These are phyloP conservation scores for Bertia moriformis DNA, from an alignment of 2,329 filamentous ascomycete genomes.

Conservation along the genomic window DNA sequence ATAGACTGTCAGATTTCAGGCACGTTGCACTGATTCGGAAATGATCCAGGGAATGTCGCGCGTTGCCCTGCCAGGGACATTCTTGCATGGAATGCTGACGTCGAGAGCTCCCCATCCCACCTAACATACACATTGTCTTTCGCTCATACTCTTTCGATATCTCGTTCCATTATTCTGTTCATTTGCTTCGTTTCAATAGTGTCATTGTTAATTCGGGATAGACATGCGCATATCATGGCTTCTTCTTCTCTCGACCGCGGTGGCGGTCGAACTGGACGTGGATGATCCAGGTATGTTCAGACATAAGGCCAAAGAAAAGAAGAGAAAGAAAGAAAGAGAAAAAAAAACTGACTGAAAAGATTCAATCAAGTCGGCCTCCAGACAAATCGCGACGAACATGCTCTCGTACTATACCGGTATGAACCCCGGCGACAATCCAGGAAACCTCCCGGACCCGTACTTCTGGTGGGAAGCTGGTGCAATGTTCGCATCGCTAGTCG, in stretches of 20 bases:
- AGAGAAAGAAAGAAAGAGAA: constrained; percentile 6
- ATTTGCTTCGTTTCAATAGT: no score
- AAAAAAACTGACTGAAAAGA: constrained; percentile 28
- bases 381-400: constrained; percentile 41
- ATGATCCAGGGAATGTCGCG: no score
- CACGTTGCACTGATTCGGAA: no score
- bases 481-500: constrained; percentile 52
- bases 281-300: background rate
- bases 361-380: constrained; percentile 46
- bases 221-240: background rate
- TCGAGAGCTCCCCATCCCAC: no score
- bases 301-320: background rate
- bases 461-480: constrained; percentile 58
- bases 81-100: no score
- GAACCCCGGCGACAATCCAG: constrained; percentile 29
- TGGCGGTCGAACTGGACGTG: constrained; percentile 8
- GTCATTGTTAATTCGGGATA: no score
- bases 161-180: no score
- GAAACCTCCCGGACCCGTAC: constrained; percentile 48
- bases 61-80: no score
- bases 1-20: no score
- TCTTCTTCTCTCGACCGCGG: constrained; percentile 11
- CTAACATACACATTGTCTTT: no score
- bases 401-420: constrained; percentile 55
- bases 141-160: no score